Conservation (phyloP, 352 stramenopile species). For the Thraustotheca clavata region DNA sequence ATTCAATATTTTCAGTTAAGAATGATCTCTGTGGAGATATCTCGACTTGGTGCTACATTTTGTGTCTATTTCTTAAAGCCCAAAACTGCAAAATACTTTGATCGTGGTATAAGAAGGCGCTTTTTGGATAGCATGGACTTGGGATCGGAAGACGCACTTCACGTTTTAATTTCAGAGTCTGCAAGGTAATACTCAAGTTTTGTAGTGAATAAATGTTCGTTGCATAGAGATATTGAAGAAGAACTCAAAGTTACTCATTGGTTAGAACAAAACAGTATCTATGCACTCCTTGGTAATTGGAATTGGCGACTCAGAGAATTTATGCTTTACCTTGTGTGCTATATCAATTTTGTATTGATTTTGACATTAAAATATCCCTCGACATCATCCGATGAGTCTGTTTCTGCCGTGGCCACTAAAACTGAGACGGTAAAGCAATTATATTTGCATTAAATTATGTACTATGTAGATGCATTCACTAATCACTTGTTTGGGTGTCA, state of each 20-base stretch:
- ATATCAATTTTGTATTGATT: constrained; percentile 22
- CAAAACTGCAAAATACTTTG: constrained; percentile 3
- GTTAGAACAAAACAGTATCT: constrained; percentile 9
- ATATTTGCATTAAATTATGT: not conserved
- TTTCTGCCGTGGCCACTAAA: not conserved
- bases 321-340: constrained; percentile 18
- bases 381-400: constrained; percentile 3
- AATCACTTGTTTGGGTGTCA: not conserved
- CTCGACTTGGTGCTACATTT: constrained; percentile 1
- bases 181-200: constrained; percentile 15
- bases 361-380: no score
- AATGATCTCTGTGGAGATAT: constrained; percentile 12
- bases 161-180: constrained; percentile 15
- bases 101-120: not conserved
- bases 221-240: constrained; percentile 19
- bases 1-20: constrained; percentile 10
- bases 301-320: not conserved
- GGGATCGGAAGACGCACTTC: constrained; percentile 9
- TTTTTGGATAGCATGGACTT: constrained; percentile 18
- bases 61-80: constrained; percentile 11
- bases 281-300: constrained; percentile 17
- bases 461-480: constrained; percentile 2
- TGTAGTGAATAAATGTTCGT: no score
- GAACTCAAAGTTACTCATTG: constrained; percentile 13
- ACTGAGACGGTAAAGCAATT: not conserved